A percentile compares a stretch with the other conserved stretches of the same genome.
Conservation (phyloP, 2,329 filamentous ascomycete species). For the Sclerotinia nivalis region DNA sequence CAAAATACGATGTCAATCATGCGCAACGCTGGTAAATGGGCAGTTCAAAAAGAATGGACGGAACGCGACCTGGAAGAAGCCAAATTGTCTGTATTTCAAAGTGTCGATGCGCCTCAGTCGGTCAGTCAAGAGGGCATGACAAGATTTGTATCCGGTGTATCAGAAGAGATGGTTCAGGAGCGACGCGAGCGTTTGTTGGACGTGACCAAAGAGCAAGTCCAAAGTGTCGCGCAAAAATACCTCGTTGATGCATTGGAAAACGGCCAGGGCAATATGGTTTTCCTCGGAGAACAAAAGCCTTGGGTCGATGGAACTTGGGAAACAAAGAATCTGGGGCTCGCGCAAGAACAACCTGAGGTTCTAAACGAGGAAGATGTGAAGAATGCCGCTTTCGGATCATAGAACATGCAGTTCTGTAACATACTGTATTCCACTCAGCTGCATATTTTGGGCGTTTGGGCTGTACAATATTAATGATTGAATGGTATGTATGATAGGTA, state of each 20-base stretch:
- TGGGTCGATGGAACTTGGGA: slow-evolving; percentile 77
- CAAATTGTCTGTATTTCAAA: slow-evolving; percentile 92
- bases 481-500: slow-evolving; percentile 22
- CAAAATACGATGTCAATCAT: slow-evolving; percentile 85
- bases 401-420: slow-evolving; percentile 32
- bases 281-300: slow-evolving; percentile 80
- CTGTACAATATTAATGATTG: slow-evolving; percentile 25
- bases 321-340: slow-evolving; percentile 71
- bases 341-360: slow-evolving; percentile 46
- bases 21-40: slow-evolving; percentile 79
- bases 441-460: slow-evolving; percentile 27
- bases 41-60: slow-evolving; percentile 76
- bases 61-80: slow-evolving; percentile 90
- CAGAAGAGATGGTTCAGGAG: slow-evolving; percentile 83
- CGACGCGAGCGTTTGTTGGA: slow-evolving; percentile 84
- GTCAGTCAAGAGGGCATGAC: slow-evolving; percentile 87
- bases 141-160: slow-evolving; percentile 80
- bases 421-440: slow-evolving; percentile 37
- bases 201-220: slow-evolving; percentile 78
- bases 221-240: slow-evolving; percentile 77
- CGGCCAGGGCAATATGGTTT: slow-evolving; percentile 62
- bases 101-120: slow-evolving; percentile 81
- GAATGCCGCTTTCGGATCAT: slow-evolving; percentile 36
- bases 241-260: slow-evolving; percentile 67
- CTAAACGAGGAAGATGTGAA: slow-evolving; percentile 38